Base-by-base conservation (phyloP, 371 early-diverging fungal genomes). In the Mortierella sp. region DNA sequence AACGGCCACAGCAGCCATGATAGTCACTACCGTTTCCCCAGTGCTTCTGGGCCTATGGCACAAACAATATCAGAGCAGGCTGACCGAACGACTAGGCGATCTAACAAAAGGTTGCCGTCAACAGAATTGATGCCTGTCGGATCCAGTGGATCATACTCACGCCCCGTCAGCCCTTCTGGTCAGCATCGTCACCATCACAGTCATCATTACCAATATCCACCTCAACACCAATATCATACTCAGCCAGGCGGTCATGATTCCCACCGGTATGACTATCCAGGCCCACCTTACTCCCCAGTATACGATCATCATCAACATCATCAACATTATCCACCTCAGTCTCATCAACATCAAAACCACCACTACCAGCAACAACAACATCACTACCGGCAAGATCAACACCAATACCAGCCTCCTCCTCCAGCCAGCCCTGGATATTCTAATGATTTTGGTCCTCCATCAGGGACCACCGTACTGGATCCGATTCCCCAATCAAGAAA, bases 71-170 rank as follows among this genome's bases (percentile, higher is more conserved):
- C 58, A 24, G 63, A 55, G 18, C 47, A 52, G 3, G 12, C 57
- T 9, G 62, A 51, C 32, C 47, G 59, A 18, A 28, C 26, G 26
- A 39, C 71, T 54, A 70, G 66, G 47, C 66, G 71, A 39, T 45
- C 63, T 28, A 68, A 68, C 66, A 77, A 77, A 57, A 54, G 78
- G 45, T 59, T 45, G 37, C 66, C 78, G 16, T 77, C 78, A 0
- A 68, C 62, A 10, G 75, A 66, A 24, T 43, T 59, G 11, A 43
- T 57, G 28, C 54, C 72, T 37, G 18, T 39, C 22, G 62, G 66
- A 66, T 62, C 67, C 54, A 68, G 52, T 59, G 75, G 75, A 70
- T 66, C 67, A 30, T 45, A 59, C 40, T 49, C 60, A 40, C 62
- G 35, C 47, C 66, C 35, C 54, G 54, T 45, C 43, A 30, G 45